phyloP scores from a whole-genome alignment of 2,329 filamentous ascomycete genomes.

The Venturia pyrina region DNA sequence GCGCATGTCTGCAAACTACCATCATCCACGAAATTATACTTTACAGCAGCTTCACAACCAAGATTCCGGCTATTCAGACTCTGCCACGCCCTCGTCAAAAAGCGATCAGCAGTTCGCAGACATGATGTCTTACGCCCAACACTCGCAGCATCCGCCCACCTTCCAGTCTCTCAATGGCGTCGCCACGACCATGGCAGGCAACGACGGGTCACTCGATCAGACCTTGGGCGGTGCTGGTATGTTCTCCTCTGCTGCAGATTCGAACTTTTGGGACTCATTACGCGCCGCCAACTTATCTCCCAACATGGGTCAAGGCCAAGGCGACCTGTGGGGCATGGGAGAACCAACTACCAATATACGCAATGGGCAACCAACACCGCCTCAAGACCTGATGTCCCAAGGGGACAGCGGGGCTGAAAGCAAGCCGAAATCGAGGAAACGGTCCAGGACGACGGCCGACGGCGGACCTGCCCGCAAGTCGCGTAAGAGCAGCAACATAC shows the following conservation, averaged over 20 bases:
- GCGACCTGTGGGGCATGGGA: not conserved
- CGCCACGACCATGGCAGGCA: not conserved
- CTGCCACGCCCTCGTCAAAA: not conserved
- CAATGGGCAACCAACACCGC: not conserved
- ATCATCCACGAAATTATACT: not conserved
- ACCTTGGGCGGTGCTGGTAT: not conserved
- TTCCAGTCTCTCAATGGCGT: not conserved
- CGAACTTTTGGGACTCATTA: not conserved
- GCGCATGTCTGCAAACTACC: not conserved
- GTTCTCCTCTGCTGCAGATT: not conserved
- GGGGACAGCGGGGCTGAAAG: not conserved
- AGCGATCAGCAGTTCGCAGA: not conserved
- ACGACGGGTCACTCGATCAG: not conserved
- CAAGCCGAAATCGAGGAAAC: not conserved
- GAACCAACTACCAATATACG: not conserved
- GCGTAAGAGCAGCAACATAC: not conserved
- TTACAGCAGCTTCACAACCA: not conserved
- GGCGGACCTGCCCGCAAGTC: not conserved
- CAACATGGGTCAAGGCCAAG: not conserved
- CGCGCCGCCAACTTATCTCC: not conserved
- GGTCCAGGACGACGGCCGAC: slow-evolving; percentile 3
- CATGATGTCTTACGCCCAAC: not conserved
- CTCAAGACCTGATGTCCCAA: not conserved
- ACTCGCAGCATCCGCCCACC: not conserved
- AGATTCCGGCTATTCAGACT: not conserved